These are phyloP conservation scores for Annulohypoxylon truncatum DNA, from an alignment of 2,329 filamentous ascomycete species.

Conservation along the genomic window DNA sequence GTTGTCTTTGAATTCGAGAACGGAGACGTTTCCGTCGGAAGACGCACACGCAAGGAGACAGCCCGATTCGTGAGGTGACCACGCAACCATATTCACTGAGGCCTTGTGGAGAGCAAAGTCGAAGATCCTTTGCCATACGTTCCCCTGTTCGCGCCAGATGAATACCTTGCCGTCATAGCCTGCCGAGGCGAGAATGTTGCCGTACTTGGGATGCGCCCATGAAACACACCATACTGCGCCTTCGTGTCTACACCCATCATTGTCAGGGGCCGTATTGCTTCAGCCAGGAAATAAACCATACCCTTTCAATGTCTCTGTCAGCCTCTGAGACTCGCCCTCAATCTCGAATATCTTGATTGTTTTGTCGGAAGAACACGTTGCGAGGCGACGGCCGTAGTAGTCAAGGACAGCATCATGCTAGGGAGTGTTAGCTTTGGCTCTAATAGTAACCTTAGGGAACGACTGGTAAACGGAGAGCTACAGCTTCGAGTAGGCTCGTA, in stretches of 20 bases:
- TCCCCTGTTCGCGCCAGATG: conserved; percentile 92
- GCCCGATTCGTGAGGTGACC: conserved; percentile 96
- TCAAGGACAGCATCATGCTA: conserved; percentile 98
- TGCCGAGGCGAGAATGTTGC: conserved; percentile 94
- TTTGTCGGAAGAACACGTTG: conserved; percentile 97
- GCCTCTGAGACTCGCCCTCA: conserved; percentile 88
- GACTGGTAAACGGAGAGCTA: not conserved
- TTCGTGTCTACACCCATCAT: conserved; percentile 75
- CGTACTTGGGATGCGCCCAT: conserved; percentile 98
- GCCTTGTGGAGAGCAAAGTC: conserved; percentile 95
- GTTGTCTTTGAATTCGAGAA: conserved; percentile 97
- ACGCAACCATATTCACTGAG: conserved; percentile 95
- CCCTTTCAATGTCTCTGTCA: conserved; percentile 95
- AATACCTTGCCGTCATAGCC: conserved; percentile 98
- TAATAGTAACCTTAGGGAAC: conserved; percentile 13
- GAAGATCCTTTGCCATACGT: conserved; percentile 86
- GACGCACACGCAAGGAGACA: conserved; percentile 95
- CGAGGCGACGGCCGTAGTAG: conserved; percentile 96
- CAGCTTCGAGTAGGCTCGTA: not conserved
- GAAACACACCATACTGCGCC: conserved; percentile 97
- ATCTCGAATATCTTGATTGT: conserved; percentile 99
- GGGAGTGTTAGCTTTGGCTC: conserved; percentile 38
- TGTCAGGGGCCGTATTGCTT: conserved; percentile 37
- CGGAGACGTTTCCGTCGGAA: conserved; percentile 91
- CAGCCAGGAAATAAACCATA: conserved; percentile 56